Evolutionary conservation across 257 asterid species (phyloP), one percentile per base, ranked within the genome.

Genomic region (Striga asiatica): DNA sequence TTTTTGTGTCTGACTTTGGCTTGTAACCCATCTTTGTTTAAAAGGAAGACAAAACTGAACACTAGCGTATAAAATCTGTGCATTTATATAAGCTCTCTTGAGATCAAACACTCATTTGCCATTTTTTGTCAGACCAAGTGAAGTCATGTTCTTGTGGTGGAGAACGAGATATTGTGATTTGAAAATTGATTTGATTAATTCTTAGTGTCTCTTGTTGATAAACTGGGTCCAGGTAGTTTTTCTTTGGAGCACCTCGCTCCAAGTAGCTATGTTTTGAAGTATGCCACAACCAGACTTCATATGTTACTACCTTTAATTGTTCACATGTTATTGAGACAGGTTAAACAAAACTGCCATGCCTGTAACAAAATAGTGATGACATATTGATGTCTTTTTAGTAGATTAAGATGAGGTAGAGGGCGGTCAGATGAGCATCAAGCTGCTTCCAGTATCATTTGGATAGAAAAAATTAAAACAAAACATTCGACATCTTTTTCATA

Each of bases 241-340:
- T 45, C 38, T 54, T 27, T 19, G 23, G 29, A 27, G 62, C 25
- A 11, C 39, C 27, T 52, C n/a, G n/a, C 25, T 43, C 19, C 14
- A n/a, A 5, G 13, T 38, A 17, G 18, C 48, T 43, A 52, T 32
- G 49, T 62, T 55, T 24, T 35, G 35, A 55, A 56, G 45, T 45
- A 17, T 39, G 27, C 28, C 8, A 34, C 12, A 48, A 8, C 52
- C 56, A 11, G 46, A 28, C 34, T 2, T 51, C 31, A 21, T 27
- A 27, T 27, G 29, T n/a, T n/a, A n/a, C n/a, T n/a, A n/a, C n/a
- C n/a, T n/a, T n/a, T n/a, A n/a, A n/a, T n/a, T n/a, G n/a, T n/a
- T n/a, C n/a, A n/a, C n/a, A 24, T 19, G 27, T 27, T 13, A 32
- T 11, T 12, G 11, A 19, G 47, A 46, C 6, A 20, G 42, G 25